Percentiles rank a stretch among this genome's conserved stretches.
Conservation (phyloP, 495 filamentous ascomycete genomes). For the Aspergillus baeticus region DNA sequence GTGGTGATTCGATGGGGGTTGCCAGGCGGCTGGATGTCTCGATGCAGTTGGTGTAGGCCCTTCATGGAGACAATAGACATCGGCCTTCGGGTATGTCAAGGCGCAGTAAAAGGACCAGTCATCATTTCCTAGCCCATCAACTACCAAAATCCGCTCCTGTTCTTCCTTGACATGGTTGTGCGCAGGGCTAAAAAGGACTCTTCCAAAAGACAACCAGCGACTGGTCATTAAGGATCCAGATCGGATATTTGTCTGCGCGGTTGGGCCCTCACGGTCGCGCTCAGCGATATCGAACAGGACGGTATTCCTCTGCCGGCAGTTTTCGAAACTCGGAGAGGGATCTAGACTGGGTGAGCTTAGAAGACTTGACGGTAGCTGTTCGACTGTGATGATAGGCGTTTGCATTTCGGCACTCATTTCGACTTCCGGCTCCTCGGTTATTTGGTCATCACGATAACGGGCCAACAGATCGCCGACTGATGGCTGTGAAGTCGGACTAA, state of each 20-base stretch:
- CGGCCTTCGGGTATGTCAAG: conserved; percentile 81
- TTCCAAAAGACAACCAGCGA: conserved; percentile 90
- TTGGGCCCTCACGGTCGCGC: conserved; percentile 59
- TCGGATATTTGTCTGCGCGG: conserved; percentile 76
- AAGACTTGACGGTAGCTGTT: conserved; percentile 30
- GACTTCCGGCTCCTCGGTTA: conserved; percentile 12
- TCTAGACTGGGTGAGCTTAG: conserved; percentile 30
- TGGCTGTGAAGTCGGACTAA: conserved; percentile 39
- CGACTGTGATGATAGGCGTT: conserved; percentile 12
- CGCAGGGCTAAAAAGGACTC: conserved; percentile 91
- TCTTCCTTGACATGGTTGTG: conserved; percentile 71
- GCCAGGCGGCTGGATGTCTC: conserved; percentile 42
- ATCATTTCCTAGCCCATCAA: conserved; percentile 87
- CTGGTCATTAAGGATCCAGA: conserved; percentile 77
- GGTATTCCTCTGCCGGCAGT: conserved; percentile 38
- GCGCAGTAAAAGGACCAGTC: conserved; percentile 99
- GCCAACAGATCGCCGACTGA: conserved; percentile 42
- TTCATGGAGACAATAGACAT: conserved; percentile 70
- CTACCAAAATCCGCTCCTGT: conserved; percentile 69
- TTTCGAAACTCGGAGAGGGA: conserved; percentile 31
- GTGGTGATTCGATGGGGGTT: conserved; percentile 78
- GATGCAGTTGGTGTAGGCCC: conserved; percentile 31
- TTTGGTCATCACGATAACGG: conserved; percentile 25
- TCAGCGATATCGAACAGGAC: conserved; percentile 49
- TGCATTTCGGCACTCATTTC: neutral